A percentile compares a stretch with the other conserved stretches of the same genome.
These are phyloP conservation scores for Hibiscus mutabilis DNA, from an alignment of 345 rosid genomes.

Conservation along the genomic window DNA sequence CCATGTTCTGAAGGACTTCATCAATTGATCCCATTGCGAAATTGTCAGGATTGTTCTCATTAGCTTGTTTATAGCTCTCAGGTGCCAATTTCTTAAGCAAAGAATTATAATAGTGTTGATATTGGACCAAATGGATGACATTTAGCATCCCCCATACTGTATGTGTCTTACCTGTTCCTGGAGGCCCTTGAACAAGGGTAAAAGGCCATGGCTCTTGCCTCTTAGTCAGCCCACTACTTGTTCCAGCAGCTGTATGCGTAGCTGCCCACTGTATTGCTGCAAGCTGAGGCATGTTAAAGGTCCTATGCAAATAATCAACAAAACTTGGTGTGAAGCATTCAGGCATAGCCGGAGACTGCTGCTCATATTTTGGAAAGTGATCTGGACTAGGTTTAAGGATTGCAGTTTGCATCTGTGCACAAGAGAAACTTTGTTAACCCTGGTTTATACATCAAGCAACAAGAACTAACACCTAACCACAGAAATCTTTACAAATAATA, in stretches of 20 bases:
- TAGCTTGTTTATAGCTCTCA: constrained; percentile 85
- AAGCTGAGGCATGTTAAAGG: constrained; percentile 88
- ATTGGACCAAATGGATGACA: constrained; percentile 98
- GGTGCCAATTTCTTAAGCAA: constrained; percentile 95
- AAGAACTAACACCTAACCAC: constrained; percentile 12
- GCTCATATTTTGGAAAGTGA: constrained; percentile 88
- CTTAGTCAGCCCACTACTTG: constrained; percentile 71
- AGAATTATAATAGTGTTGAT: constrained; percentile 94
- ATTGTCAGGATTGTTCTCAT: constrained; percentile 61
- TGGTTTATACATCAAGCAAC: constrained; percentile 4
- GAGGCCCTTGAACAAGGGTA: constrained; percentile 98
- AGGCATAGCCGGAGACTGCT: constrained; percentile 84
- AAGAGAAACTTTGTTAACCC: constrained; percentile 18
- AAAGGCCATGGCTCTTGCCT: constrained; percentile 99
- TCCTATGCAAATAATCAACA: constrained; percentile 63
- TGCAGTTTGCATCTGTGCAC: constrained; percentile 82
- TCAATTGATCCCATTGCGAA: constrained; percentile 79
- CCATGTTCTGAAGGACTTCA: constrained; percentile 99
- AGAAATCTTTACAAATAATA: background rate
- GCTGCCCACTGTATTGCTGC: constrained; percentile 99
- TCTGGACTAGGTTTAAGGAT: constrained; percentile 88
- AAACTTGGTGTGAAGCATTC: constrained; percentile 92
- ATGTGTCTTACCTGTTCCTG: constrained; percentile 99
- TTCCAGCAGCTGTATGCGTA: constrained; percentile 98
- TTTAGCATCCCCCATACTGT: constrained; percentile 99